Conservation (phyloP, 2,329 filamentous ascomycete species). For the Plenodomus lindquistii region DNA sequence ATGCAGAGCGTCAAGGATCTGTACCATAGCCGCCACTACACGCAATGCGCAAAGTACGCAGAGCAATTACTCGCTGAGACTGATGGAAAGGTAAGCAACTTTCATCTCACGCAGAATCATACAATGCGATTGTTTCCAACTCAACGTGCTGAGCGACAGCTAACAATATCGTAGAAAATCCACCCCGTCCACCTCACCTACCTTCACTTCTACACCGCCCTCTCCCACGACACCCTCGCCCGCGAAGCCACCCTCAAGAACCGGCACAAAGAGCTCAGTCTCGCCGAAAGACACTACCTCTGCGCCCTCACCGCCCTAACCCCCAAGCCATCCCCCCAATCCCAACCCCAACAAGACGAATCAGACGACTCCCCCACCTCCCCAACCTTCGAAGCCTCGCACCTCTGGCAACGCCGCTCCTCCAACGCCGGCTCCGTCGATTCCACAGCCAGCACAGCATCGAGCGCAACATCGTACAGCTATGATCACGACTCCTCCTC, state of each 20-base stretch:
- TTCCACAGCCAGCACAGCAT: constrained; percentile 24
- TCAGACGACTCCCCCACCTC: constrained; percentile 23
- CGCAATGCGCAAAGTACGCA: constrained; percentile 39
- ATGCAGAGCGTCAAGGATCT: constrained; percentile 36
- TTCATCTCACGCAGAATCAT: background rate
- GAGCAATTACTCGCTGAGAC: constrained; percentile 27
- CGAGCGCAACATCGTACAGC: constrained; percentile 26
- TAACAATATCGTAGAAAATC: constrained; percentile 19
- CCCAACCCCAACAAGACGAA: constrained; percentile 12
- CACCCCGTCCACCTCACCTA: constrained; percentile 41
- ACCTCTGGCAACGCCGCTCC: constrained; percentile 10
- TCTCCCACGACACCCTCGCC: constrained; percentile 44
- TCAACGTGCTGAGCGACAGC: background rate
- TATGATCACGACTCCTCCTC: too few species aligned
- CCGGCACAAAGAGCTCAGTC: constrained; percentile 34
- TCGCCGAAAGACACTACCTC: constrained; percentile 42
- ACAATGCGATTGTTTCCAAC: background rate
- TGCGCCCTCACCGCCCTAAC: constrained; percentile 33
- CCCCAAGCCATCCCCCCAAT: constrained; percentile 9
- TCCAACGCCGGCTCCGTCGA: constrained; percentile 26
- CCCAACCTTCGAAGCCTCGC: constrained; percentile 15
- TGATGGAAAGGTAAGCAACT: constrained; percentile 24
- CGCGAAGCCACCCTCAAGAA: constrained; percentile 38
- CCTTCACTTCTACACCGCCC: constrained; percentile 44
- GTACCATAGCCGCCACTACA: constrained; percentile 40